Evolutionary conservation across 306 rosid species (phyloP).

Genomic region (Quercus wislizeni): DNA sequence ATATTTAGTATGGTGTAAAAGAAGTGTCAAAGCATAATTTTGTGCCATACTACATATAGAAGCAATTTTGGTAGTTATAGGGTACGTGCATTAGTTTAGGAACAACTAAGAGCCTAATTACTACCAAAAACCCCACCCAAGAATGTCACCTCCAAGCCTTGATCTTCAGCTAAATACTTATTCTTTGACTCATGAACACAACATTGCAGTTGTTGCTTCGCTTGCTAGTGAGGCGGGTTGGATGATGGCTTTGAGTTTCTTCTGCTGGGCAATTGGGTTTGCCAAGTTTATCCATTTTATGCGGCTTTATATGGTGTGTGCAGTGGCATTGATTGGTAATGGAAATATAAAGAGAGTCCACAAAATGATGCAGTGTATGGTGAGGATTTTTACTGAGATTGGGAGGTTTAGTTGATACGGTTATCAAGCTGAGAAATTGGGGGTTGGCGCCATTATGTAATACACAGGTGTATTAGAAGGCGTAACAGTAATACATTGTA

Average conservation of each 20-base stretch:
- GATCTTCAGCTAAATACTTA: conserved; percentile 42
- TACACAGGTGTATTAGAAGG: conserved; percentile 14
- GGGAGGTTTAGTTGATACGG: conserved; percentile 69
- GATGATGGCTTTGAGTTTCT: conserved; percentile 71
- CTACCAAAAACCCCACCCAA: conserved; percentile 39
- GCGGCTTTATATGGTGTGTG: conserved; percentile 67
- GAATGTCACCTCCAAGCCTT: conserved; percentile 43
- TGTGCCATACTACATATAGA: too few species aligned
- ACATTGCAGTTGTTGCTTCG: conserved; percentile 59
- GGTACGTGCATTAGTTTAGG: too few species aligned
- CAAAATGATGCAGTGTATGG: conserved; percentile 66
- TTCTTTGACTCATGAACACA: conserved; percentile 62
- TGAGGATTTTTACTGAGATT: conserved; percentile 56
- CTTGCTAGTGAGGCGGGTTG: conserved; percentile 74
- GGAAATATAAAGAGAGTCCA: conserved; percentile 60
- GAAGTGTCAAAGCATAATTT: too few species aligned
- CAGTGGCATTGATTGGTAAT: conserved; percentile 50
- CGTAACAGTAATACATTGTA: too few species aligned
- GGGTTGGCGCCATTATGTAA: conserved; percentile 43
- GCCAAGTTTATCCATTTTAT: conserved; percentile 63
- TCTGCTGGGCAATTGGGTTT: conserved; percentile 61
- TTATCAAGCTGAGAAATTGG: conserved; percentile 70
- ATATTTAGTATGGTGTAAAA: too few species aligned
- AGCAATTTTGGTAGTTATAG: too few species aligned
- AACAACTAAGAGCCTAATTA: neutral